These are phyloP conservation scores for Mortierella sp. DNA, from an alignment of 371 early-diverging fungal genomes.

Conservation along the genomic window DNA sequence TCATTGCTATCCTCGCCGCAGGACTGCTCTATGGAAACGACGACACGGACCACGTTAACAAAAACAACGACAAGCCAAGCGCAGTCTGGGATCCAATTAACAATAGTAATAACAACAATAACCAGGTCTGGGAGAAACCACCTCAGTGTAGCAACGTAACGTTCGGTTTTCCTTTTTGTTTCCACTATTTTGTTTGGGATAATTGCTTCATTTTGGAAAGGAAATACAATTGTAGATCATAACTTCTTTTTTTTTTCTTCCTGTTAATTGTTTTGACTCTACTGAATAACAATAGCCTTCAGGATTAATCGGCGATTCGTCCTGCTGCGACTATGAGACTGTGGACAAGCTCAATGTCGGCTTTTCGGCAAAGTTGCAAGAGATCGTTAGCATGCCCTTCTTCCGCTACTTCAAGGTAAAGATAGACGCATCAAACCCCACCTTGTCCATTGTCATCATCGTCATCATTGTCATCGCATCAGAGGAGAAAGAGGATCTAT, in stretches of 20 bases:
- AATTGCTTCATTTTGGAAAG: not conserved
- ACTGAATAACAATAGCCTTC: conserved; percentile 64
- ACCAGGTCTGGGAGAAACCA: not conserved
- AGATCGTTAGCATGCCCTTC: conserved; percentile 86
- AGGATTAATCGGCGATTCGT: conserved; percentile 84
- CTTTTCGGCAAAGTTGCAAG: conserved; percentile 74
- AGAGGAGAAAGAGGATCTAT: not conserved
- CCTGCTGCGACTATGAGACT: conserved; percentile 84
- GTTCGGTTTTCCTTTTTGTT: not conserved
- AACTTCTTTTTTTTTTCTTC: not conserved
- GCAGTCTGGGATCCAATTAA: not conserved
- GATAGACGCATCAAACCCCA: not conserved
- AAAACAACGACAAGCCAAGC: not conserved
- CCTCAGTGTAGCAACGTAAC: conserved; percentile 44
- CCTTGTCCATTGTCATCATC: not conserved
- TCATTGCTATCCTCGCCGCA: conserved; percentile 46
- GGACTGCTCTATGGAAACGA: conserved; percentile 36
- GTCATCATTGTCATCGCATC: not conserved
- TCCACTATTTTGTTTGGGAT: not conserved
- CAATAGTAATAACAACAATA: not conserved
- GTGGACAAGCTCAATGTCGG: conserved; percentile 82
- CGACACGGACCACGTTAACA: conserved; percentile 10
- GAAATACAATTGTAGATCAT: not conserved
- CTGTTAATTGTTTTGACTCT: not conserved
- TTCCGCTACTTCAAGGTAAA: conserved; percentile 92